These are phyloP conservation scores for Pseudocercospora fuligena DNA, from an alignment of 2,329 filamentous ascomycete species.

Conservation along the genomic window DNA sequence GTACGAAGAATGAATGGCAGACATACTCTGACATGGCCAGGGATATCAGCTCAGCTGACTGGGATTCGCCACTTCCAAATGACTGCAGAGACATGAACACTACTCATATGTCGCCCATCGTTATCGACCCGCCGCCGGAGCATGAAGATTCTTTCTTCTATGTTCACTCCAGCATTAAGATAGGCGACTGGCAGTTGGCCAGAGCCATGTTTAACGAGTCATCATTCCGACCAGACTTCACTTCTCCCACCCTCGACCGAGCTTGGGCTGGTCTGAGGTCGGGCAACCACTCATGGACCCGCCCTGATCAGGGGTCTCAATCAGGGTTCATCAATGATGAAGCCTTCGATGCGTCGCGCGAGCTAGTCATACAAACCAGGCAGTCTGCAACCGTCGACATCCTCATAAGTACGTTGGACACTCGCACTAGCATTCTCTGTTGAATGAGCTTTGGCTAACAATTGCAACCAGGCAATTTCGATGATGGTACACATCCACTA, in stretches of 20 bases:
- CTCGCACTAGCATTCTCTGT: slow-evolving; percentile 23
- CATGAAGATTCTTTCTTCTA: slow-evolving; percentile 59
- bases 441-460: slow-evolving; percentile 43
- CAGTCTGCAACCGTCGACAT: slow-evolving; percentile 44
- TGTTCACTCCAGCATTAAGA: slow-evolving; percentile 63
- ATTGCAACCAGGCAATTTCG: slow-evolving; percentile 43
- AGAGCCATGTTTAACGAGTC: slow-evolving; percentile 64
- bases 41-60: slow-evolving; percentile 50
- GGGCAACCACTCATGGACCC: slow-evolving; percentile 36
- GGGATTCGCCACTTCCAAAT: slow-evolving; percentile 55
- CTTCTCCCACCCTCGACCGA: slow-evolving; percentile 57
- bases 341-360: slow-evolving; percentile 32
- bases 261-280: slow-evolving; percentile 52
- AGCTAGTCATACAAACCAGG: slow-evolving; percentile 46
- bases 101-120: slow-evolving; percentile 52
- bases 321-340: slow-evolving; percentile 21
- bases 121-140: slow-evolving; percentile 49
- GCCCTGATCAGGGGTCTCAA: slow-evolving; percentile 5
- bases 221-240: slow-evolving; percentile 57
- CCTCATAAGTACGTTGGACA: slow-evolving; percentile 15
- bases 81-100: slow-evolving; percentile 59
- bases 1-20: background rate
- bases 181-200: slow-evolving; percentile 62
- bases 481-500: slow-evolving; percentile 43
- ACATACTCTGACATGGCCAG: slow-evolving; percentile 32